phyloP scores from a whole-genome alignment of 805 yeast species.

The Metschnikowia noctiluminum region DNA sequence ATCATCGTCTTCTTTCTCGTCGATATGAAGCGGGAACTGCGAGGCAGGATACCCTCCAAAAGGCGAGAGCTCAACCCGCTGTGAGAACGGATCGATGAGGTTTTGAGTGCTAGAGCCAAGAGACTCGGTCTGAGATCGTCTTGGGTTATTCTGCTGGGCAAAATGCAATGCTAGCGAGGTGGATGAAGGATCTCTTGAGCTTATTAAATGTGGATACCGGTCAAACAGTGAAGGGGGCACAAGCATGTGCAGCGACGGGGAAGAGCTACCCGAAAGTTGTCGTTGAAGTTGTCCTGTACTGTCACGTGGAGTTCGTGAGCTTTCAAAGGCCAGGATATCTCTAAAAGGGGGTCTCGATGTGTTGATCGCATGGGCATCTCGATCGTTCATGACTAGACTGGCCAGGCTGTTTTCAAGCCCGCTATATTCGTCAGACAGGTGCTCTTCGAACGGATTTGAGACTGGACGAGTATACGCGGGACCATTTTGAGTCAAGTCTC shows the following conservation, averaged over 20 bases:
- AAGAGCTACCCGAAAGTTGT: conserved; percentile 1
- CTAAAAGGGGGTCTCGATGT: not conserved
- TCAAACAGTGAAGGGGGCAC: conserved; percentile 17
- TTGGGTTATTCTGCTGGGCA: not conserved
- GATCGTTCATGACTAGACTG: not conserved
- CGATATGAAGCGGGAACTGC: conserved; percentile 89
- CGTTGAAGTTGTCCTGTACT: not conserved
- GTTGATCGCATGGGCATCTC: not conserved
- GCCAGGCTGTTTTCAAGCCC: conserved; percentile 6
- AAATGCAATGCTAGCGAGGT: conserved; percentile 13
- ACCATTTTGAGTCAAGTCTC: conserved; percentile 16
- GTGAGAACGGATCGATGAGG: conserved; percentile 13
- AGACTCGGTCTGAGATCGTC: conserved; percentile 8
- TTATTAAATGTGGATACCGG: conserved; percentile 18
- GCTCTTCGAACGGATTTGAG: conserved; percentile 10
- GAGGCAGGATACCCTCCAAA: conserved; percentile 97
- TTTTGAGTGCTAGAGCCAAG: conserved; percentile 8
- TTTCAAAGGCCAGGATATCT: not conserved
- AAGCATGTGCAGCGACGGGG: conserved; percentile 5
- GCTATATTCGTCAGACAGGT: conserved; percentile 11
- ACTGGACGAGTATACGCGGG: conserved; percentile 2
- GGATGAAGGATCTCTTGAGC: conserved; percentile 15
- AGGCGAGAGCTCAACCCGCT: conserved; percentile 41
- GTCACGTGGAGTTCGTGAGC: not conserved
- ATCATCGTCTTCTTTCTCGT: conserved; percentile 94